A percentile compares a stretch with the other conserved stretches of the same genome.
phyloP scores from a whole-genome alignment of 2,329 filamentous ascomycete species.

The Paecilomyces sp. region DNA sequence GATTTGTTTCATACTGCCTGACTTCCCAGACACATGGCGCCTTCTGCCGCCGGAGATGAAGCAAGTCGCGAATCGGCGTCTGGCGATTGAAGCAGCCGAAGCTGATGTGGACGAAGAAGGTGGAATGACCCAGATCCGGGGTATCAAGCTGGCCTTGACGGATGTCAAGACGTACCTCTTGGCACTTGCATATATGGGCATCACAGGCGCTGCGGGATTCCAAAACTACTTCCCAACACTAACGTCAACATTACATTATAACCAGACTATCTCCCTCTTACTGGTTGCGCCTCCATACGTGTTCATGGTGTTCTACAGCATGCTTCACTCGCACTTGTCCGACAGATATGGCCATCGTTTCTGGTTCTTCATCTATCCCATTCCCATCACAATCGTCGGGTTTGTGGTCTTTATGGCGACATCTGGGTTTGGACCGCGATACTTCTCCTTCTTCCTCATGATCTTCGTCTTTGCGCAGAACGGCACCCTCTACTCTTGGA shows the following conservation, averaged over 20 bases:
- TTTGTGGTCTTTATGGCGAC: conserved; percentile 51
- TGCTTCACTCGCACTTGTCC: conserved; percentile 38
- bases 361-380: conserved; percentile 48
- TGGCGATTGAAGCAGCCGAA: conserved; percentile 42
- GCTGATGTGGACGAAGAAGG: conserved; percentile 43
- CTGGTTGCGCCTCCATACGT: conserved; percentile 49
- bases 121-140: conserved; percentile 41
- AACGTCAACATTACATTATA: conserved; percentile 39
- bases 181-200: conserved; percentile 40
- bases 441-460: conserved; percentile 51
- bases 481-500: conserved; percentile 45
- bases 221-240: conserved; percentile 53
- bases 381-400: conserved; percentile 44
- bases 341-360: conserved; percentile 41
- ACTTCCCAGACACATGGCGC: conserved; percentile 38
- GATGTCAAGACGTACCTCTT: conserved; percentile 45
- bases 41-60: conserved; percentile 35
- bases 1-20: conserved; percentile 28
- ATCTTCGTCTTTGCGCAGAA: conserved; percentile 51
- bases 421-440: conserved; percentile 44
- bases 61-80: conserved; percentile 36
- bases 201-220: conserved; percentile 45
- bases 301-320: conserved; percentile 45
- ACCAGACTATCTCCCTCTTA: conserved; percentile 41
- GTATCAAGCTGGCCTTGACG: conserved; percentile 45